Evolutionary conservation across 106 monocot species (phyloP), one percentile per base, ranked within the genome.

Genomic region (Platanthera guangdongensis): DNA sequence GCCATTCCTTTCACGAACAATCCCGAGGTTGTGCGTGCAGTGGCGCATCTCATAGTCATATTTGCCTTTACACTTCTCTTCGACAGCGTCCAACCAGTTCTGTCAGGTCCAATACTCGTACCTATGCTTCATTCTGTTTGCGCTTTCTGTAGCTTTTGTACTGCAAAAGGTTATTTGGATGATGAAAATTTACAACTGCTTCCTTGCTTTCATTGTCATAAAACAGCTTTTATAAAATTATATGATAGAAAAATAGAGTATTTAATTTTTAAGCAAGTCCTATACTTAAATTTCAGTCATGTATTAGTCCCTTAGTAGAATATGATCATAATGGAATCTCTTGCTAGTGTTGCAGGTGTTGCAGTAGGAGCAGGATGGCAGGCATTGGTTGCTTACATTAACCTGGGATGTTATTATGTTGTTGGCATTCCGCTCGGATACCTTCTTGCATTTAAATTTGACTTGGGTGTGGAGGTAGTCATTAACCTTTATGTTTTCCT

Each of bases 301-400:
- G 39, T 39, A 39, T 39, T 39, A 39, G 39, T 18, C 22, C 4
- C 9, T 65, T 32, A 10, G 28, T 32, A 32, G 32, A 7, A 30
- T 30, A 65, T 65, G 8, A 0, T 65, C 0, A 30, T 30, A 19
- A 9, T 65, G 32, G 39, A 39, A 39, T 22, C 32, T 65, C 11
- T 9, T 25, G 30, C 30, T 11, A 14, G 10, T 46, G 2, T 59
- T 83, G 70, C 87, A 93, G 92, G 94, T 60, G 94, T 94, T 1
- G 94, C 94, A 70, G 87, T 91, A 4, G 94, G 94, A 70, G 88
- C 90, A 10, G 94, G 94, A 32, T 94, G 94, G 94, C 94, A 94
- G 54, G 77, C 75, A 78, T 28, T 90, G n/a, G 90, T 94, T 59
- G 90, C 94, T 8, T 94, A 87, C 75, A 77, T 94, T 39, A 94